Base-by-base conservation (phyloP, 108 stramenopile genomes). In the Pseudonitzschia delicatissima region DNA sequence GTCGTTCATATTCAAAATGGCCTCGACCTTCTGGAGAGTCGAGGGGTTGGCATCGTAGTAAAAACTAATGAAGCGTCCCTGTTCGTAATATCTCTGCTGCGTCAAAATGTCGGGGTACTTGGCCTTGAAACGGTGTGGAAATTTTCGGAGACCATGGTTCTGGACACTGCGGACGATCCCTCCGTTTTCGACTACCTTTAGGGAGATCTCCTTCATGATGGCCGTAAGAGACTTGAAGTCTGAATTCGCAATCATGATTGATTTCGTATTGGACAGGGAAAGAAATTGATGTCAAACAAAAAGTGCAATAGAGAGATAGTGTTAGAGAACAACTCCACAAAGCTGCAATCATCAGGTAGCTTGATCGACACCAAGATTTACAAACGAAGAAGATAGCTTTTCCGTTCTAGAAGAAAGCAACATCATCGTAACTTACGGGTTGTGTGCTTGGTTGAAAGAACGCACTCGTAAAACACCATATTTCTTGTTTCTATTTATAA, bases 401-500 rank as follows among this genome's bases (percentile, higher is more conserved):
- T 21, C 37, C 20, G 9, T 33, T 2, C 27, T 12, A 17, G 39
- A 17, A 39, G 36, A 6, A 48, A 12, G n/a, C 4, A 59, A n/a
- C n/a, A n/a, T n/a, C n/a, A n/a, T n/a, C n/a, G n/a, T n/a, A n/a
- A 89, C 89, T 87, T 73, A 91, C 89, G 76, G 20, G 87, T 77
- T 45, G 83, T 84, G 70, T 91, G 86, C 71, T 87, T 91, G 5
- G 87, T 74, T 26, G 87, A 82, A 65, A 91, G 62, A 45, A 91
- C 70, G 40, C 87, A 91, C 69, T 91, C 90, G 61, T 91, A 91
- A 55, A 91, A 86, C 33, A 91, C 90, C 90, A 91, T 91, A 9
- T n/a, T 44, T 5, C 2, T 11, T 69, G 17, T 40, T 5, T n/a
- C n/a, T n/a, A n/a, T n/a, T n/a, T n/a, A n/a, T n/a, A n/a, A n/a